A percentile compares a stretch with the other conserved stretches of the same genome.
phyloP scores from a whole-genome alignment of 176 grass and related monocot species.

The Juncus inflexus region DNA sequence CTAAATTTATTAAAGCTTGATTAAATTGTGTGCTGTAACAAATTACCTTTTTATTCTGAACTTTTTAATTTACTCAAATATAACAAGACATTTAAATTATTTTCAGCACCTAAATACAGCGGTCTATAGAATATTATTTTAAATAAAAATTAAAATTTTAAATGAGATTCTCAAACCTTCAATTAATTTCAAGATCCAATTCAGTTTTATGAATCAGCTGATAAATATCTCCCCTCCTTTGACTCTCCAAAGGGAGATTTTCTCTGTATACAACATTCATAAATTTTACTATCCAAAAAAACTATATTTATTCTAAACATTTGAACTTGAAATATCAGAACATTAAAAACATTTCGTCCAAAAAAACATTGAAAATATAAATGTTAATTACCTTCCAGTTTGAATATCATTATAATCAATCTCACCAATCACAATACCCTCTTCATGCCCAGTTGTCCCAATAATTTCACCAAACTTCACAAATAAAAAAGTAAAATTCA shows the following conservation, averaged over 20 bases:
- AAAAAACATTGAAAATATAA: neutral
- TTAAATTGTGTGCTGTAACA: no score
- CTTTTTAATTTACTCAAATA: no score
- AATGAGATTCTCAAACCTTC: no score
- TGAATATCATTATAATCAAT: slow-evolving; percentile 33
- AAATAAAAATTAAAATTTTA: no score
- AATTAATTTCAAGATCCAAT: no score
- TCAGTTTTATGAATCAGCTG: slow-evolving; percentile 29
- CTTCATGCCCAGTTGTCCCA: slow-evolving; percentile 44
- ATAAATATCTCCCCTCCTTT: slow-evolving; percentile 47
- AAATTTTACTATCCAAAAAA: neutral
- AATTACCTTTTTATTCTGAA: no score
- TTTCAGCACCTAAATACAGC: no score
- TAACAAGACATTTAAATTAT: no score
- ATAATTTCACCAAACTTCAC: slow-evolving; percentile 52
- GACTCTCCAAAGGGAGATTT: slow-evolving; percentile 48
- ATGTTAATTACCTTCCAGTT: slow-evolving; percentile 24
- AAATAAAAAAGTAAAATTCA: neutral
- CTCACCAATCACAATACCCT: slow-evolving; percentile 37
- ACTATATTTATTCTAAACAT: neutral
- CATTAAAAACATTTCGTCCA: no score
- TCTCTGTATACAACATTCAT: slow-evolving; percentile 35
- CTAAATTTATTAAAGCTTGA: no score
- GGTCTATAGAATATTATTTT: no score
- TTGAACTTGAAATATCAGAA: no score